These are phyloP conservation scores for Psilocybe cyanescens DNA, from an alignment of 768 basidiomycete genomes.

Conservation along the genomic window DNA sequence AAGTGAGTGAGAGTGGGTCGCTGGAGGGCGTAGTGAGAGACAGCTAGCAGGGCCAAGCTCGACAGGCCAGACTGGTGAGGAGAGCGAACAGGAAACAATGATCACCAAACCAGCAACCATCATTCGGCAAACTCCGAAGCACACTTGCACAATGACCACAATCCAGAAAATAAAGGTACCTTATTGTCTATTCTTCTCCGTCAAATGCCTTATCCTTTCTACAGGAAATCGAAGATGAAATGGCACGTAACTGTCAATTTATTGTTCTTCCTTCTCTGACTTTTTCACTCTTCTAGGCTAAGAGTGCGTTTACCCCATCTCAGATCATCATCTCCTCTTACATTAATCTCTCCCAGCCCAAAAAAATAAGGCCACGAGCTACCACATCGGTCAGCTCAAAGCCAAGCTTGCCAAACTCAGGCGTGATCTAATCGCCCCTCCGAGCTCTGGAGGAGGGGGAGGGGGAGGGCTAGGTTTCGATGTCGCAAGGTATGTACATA, in stretches of 20 bases:
- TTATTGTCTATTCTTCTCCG: slow-evolving; percentile 23
- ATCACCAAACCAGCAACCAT: slow-evolving; percentile 23
- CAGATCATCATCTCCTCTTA: slow-evolving; percentile 11
- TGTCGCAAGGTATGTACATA: slow-evolving; percentile 69
- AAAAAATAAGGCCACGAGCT: slow-evolving; percentile 96
- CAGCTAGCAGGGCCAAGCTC: slow-evolving; percentile 1
- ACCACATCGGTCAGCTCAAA: slow-evolving; percentile 95
- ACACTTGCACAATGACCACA: slow-evolving; percentile 72
- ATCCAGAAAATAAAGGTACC: slow-evolving; percentile 87
- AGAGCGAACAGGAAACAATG: slow-evolving; percentile 15
- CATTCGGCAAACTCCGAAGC: slow-evolving; percentile 42
- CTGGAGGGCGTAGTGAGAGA: slow-evolving; percentile 29
- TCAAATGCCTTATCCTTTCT: slow-evolving; percentile 21
- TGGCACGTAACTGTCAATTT: slow-evolving; percentile 56
- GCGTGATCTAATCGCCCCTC: slow-evolving; percentile 86
- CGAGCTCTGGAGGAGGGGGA: slow-evolving; percentile 80
- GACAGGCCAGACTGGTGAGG: slow-evolving; percentile 13
- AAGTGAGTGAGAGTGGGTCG: slow-evolving; percentile 16
- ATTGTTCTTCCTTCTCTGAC: slow-evolving; percentile 10
- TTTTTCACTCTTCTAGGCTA: slow-evolving; percentile 55
- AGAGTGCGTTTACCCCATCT: slow-evolving; percentile 56
- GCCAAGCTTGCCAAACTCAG: slow-evolving; percentile 98
- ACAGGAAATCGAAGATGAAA: slow-evolving; percentile 96
- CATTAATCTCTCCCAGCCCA: slow-evolving; percentile 59
- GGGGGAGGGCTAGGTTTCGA: slow-evolving; percentile 94